Evolutionary conservation across 2,329 filamentous ascomycete species (phyloP).

Genomic region (Dryadomyces quercus-mongolicae): DNA sequence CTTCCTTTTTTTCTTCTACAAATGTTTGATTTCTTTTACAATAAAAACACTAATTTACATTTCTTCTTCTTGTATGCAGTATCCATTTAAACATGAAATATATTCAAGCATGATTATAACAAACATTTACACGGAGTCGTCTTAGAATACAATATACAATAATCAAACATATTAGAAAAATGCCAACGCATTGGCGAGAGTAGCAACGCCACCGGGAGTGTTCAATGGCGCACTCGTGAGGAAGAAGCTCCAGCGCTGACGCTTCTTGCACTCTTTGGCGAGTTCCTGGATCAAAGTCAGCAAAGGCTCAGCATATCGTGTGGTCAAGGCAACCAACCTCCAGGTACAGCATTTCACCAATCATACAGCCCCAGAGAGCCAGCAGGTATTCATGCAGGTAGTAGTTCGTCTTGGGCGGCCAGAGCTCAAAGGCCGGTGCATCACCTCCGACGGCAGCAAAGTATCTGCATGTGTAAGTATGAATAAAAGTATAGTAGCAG

Average conservation of each 20-base stretch:
- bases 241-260: constrained; percentile 7
- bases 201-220: neutral
- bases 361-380: constrained; percentile 14
- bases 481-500: no score
- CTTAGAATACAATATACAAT: no score
- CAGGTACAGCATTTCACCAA: constrained; percentile 31
- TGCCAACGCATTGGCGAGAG: neutral
- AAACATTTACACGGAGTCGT: no score
- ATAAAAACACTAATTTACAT: no score
- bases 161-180: neutral
- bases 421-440: constrained; percentile 36
- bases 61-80: no score
- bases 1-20: no score
- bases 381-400: constrained; percentile 12
- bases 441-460: constrained; percentile 47
- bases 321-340: constrained; percentile 17
- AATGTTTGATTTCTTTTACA: no score
- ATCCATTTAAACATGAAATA: no score
- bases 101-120: no score
- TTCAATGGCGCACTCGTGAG: constrained; percentile 5
- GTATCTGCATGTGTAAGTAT: no score
- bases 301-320: no score
- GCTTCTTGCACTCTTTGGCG: constrained; percentile 5
- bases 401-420: constrained; percentile 15
- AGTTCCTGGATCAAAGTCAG: neutral